A percentile compares a stretch with the other conserved stretches of the same genome.
phyloP scores from a whole-genome alignment of 192 early-diverging fungal species.

The Paraglomus occultum region DNA sequence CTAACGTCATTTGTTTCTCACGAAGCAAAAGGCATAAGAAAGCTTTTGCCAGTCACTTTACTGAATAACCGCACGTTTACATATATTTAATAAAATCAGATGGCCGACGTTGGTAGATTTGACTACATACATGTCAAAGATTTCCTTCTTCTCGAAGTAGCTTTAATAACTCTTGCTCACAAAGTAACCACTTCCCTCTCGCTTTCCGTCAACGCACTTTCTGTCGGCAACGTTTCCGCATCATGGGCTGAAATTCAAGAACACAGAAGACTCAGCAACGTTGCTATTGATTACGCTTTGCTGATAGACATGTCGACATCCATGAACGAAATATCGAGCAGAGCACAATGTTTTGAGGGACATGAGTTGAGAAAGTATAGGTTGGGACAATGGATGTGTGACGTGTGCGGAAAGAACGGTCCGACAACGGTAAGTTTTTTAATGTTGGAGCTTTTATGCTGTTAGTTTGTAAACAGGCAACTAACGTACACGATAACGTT shows the following conservation, averaged over 20 bases:
- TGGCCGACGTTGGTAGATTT: not conserved
- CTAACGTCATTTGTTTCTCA: no score
- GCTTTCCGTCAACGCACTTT: not conserved
- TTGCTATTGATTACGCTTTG: conserved; percentile 20
- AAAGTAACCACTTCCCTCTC: conserved; percentile 11
- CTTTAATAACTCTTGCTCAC: conserved; percentile 8
- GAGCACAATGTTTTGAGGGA: conserved; percentile 21
- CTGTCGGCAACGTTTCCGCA: not conserved
- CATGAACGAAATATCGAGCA: not conserved
- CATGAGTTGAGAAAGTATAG: conserved; percentile 20
- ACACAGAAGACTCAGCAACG: conserved; percentile 3
- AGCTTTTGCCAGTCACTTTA: no score
- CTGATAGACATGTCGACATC: conserved; percentile 21
- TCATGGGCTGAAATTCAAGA: conserved; percentile 27
- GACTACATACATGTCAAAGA: conserved; percentile 12
- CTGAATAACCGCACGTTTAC: no score
- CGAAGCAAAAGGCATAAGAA: no score
- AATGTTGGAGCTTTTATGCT: not conserved
- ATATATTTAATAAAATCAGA: conserved; percentile 10
- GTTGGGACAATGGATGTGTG: not conserved
- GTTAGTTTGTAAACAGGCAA: not conserved
- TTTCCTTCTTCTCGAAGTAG: conserved; percentile 24
- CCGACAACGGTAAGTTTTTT: not conserved
- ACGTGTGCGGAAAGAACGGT: conserved; percentile 18
- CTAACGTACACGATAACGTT: not conserved